Evolutionary conservation across 2,329 filamentous ascomycete species (phyloP).

Genomic region (Colletotrichum zoysiae): DNA sequence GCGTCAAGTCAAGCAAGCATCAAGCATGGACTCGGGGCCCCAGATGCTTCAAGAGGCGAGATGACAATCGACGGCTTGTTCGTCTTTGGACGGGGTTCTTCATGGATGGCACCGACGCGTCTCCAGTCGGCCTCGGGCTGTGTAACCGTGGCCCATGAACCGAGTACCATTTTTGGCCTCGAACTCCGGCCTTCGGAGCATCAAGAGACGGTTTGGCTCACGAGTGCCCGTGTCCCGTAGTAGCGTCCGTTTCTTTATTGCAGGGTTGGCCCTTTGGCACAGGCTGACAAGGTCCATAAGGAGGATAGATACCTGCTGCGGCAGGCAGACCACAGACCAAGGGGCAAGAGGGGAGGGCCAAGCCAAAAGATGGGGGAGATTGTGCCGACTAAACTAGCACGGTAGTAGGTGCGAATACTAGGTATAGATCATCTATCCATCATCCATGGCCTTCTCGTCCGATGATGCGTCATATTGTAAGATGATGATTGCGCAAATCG

Average conservation of each 20-base stretch:
- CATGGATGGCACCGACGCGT: constrained; percentile 18
- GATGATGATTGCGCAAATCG: constrained; percentile 6
- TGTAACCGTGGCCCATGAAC: constrained; percentile 16
- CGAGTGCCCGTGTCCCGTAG: constrained; percentile 9
- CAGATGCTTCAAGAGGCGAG: constrained; percentile 25
- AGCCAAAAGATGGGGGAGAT: constrained; percentile 26
- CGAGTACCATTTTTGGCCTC: constrained; percentile 12
- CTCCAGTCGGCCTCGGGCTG: constrained; percentile 1
- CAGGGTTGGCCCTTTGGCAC: constrained; percentile 33
- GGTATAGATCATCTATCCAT: constrained; percentile 5
- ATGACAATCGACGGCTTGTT: constrained; percentile 34
- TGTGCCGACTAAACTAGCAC: constrained; percentile 7
- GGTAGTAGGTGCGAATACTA: no score
- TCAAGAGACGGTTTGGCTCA: not conserved
- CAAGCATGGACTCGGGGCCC: constrained; percentile 25
- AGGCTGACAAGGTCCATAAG: constrained; percentile 33
- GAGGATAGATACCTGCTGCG: not conserved
- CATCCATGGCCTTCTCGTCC: not conserved
- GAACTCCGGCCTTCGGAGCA: constrained; percentile 12
- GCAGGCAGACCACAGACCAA: constrained; percentile 25
- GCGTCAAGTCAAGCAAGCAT: not conserved
- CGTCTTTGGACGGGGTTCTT: constrained; percentile 8
- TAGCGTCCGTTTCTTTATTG: constrained; percentile 21
- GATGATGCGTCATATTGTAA: constrained; percentile 2
- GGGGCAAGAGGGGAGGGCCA: constrained; percentile 19